A percentile compares a stretch with the other conserved stretches of the same genome.
These are phyloP conservation scores for Aphanomyces astaci DNA, from an alignment of 352 stramenopile genomes.

Conservation along the genomic window DNA sequence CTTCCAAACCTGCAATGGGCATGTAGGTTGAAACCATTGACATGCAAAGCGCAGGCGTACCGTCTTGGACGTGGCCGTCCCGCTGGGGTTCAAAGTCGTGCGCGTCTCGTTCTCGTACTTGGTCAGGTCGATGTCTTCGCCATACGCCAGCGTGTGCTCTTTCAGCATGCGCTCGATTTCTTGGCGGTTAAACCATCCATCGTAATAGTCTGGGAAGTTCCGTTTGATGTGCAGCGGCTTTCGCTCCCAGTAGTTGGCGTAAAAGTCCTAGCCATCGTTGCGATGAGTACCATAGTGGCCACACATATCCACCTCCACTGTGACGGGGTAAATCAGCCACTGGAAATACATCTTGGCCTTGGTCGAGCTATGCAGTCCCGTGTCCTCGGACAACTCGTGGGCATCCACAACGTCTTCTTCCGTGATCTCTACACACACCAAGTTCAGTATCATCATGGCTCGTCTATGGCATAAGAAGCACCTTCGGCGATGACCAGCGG, in stretches of 20 bases:
- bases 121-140: slow-evolving; percentile 76
- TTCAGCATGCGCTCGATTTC: slow-evolving; percentile 70
- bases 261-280: slow-evolving; percentile 72
- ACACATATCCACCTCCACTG: slow-evolving; percentile 28
- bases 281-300: background rate
- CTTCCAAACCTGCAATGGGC: slow-evolving; percentile 46
- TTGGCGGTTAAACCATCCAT: slow-evolving; percentile 65
- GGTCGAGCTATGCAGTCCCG: slow-evolving; percentile 55
- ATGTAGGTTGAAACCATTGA: slow-evolving; percentile 27
- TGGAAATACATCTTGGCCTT: slow-evolving; percentile 68
- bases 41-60: slow-evolving; percentile 20
- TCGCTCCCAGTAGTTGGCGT: slow-evolving; percentile 90
- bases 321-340: slow-evolving; percentile 82
- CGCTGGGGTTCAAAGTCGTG: slow-evolving; percentile 53
- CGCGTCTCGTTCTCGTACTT: slow-evolving; percentile 82
- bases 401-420: slow-evolving; percentile 49
- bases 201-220: slow-evolving; percentile 56
- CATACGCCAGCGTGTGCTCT: slow-evolving; percentile 70
- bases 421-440: background rate
- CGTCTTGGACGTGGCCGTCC: slow-evolving; percentile 44
- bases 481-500: slow-evolving; percentile 11
- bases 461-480: background rate
- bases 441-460: background rate
- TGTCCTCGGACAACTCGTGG: slow-evolving; percentile 46
- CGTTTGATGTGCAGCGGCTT: slow-evolving; percentile 83